Base-by-base conservation (phyloP, 768 basidiomycete genomes). In the Trametes elegans region DNA sequence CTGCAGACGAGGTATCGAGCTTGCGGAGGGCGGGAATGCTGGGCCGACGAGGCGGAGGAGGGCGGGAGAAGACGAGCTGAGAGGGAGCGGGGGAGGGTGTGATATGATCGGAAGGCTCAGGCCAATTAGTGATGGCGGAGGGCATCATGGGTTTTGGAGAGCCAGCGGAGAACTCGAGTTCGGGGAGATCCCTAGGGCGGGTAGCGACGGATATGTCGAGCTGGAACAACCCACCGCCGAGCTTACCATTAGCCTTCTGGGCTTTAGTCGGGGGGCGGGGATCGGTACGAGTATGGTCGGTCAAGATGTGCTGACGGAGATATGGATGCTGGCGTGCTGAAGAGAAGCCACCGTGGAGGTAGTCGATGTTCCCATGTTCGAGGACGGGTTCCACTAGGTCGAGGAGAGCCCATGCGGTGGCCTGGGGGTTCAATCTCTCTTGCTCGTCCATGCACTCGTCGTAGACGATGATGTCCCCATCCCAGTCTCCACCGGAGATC, bases 371-470 rank as follows among this genome's bases (percentile, higher is more conserved):
- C 59, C 82, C 83, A 11, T 70, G 66, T 45, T 75, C 73, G 24
- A 89, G 71, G 36, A 92, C 74, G 5, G 85, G 79, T 5, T 76
- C 66, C 5, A 93, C 68, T 38, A 90, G 76, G 24, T 80, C 76
- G 21, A 91, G 75, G 31, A 93, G 76, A 0, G 82, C 80, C 88
- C 90, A 92, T 0, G 88, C 79, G 28, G 83, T 81, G 36, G 74
- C 68, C 51, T 80, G 76, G 28, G 74, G 61, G 61, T 81, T 82
- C 50, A 76, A 73, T 60, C 75, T 81, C 62, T 88, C 83, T 50
- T 78, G 79, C 50, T 77, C 73, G 66, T 88, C 84, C 77, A 91
- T 91, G 55, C 85, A 84, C 54, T 90, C 86, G 62, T 87, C 86
- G 64, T 88, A 90, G 13, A 94, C 74, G 42, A 90, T 76, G 34